These are phyloP conservation scores for Kuraishia ogatae DNA, from an alignment of 805 yeast species.

Conservation along the genomic window DNA sequence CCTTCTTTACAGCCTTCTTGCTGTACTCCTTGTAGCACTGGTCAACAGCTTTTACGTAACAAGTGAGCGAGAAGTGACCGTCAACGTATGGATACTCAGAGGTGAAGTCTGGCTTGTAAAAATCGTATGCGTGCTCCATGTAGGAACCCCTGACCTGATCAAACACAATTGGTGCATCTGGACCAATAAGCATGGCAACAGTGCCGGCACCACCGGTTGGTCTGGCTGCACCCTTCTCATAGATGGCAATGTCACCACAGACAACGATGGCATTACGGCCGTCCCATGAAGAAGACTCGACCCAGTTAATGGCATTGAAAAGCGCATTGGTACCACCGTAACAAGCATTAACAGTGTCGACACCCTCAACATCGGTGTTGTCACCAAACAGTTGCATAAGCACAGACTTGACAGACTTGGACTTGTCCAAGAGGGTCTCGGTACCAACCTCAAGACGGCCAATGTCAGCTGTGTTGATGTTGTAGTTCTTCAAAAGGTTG, in stretches of 20 bases:
- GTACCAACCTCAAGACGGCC: conserved; percentile 99
- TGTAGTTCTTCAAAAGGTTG: conserved; percentile 68
- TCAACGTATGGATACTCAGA: conserved; percentile 96
- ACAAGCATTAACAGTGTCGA: conserved; percentile 95
- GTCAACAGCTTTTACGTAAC: conserved; percentile 93
- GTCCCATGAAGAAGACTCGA: conserved; percentile 95
- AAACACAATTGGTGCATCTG: conserved; percentile 94
- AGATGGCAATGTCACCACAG: conserved; percentile 96
- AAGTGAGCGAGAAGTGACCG: conserved; percentile 89
- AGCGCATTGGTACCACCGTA: conserved; percentile 97
- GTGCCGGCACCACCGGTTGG: conserved; percentile 99
- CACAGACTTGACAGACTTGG: conserved; percentile 93
- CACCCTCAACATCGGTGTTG: conserved; percentile 89
- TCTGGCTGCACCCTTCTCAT: conserved; percentile 95
- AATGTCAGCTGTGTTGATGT: conserved; percentile 69
- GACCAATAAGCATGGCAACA: conserved; percentile 90
- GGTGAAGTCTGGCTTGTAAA: conserved; percentile 95
- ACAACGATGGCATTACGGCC: conserved; percentile 97
- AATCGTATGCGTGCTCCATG: conserved; percentile 97
- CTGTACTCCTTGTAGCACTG: conserved; percentile 77
- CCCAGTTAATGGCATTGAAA: conserved; percentile 90
- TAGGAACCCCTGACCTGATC: conserved; percentile 84
- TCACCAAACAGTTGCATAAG: conserved; percentile 89
- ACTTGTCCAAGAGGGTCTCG: conserved; percentile 92
- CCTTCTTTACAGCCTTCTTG: conserved; percentile 54